Evolutionary conservation across 2,329 filamentous ascomycete species (phyloP).

Genomic region (Ophiosphaerella herpotricha): DNA sequence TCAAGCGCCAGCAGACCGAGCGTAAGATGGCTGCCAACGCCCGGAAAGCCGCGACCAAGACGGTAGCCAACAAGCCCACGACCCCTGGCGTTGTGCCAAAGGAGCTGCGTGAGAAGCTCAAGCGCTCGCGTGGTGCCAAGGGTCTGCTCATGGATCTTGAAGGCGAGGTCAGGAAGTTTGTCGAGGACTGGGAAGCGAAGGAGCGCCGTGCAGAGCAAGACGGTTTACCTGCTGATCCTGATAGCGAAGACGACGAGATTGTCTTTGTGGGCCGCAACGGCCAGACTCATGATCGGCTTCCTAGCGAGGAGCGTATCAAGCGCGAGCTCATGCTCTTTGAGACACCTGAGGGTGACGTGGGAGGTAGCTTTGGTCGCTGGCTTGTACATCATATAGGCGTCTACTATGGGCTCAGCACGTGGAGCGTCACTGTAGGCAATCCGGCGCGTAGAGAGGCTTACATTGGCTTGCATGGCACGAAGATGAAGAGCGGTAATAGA

Average conservation of each 20-base stretch:
- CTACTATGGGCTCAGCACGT: conserved; percentile 88
- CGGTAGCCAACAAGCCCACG: conserved; percentile 47
- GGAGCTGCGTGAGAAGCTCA: conserved; percentile 78
- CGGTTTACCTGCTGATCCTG: conserved; percentile 53
- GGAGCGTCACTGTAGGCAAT: conserved; percentile 73
- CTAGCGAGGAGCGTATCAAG: conserved; percentile 58
- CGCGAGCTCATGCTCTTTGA: conserved; percentile 79
- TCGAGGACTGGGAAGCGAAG: conserved; percentile 65
- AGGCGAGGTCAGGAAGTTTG: conserved; percentile 77
- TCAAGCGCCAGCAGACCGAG: conserved; percentile 52
- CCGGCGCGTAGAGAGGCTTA: conserved; percentile 80
- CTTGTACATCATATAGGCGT: conserved; percentile 88
- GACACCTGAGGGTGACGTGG: conserved; percentile 72
- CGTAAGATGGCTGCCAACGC: conserved; percentile 40
- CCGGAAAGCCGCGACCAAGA: conserved; percentile 43
- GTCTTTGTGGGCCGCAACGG: conserved; percentile 80
- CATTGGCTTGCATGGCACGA: conserved; percentile 68
- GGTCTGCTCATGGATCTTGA: conserved; percentile 83
- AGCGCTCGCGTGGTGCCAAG: conserved; percentile 77
- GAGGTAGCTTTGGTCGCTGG: conserved; percentile 86
- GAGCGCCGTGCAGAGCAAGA: conserved; percentile 54
- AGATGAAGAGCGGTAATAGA: conserved; percentile 28
- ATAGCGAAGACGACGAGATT: conserved; percentile 79
- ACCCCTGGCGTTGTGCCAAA: conserved; percentile 67
- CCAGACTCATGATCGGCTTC: conserved; percentile 63